Base-by-base conservation (phyloP, 2,329 filamentous ascomycete genomes). In the Penicillium concentricum region DNA sequence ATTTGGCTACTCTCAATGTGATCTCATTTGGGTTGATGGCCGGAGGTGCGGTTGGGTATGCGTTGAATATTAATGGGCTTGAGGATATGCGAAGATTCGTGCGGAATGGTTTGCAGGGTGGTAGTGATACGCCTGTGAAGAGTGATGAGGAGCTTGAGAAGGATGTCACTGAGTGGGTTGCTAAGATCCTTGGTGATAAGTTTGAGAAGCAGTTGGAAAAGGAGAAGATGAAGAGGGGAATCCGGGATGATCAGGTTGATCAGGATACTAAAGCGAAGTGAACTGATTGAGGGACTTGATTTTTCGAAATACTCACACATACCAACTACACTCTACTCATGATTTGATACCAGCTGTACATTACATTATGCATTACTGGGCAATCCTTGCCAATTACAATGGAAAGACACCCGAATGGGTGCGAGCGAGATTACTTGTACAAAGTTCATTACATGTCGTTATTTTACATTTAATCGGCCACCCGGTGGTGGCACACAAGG, bases 1-100 rank as follows among this genome's bases (percentile, higher is more conserved):
- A 87, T 47, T 79, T 97, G 35, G 94, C 93, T 0, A 96, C 92
- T 0, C 82, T 97, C 65, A 96, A 96, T 67, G 90, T 94, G 13
- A 69, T 87, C 32, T 89, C 87, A 65, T 84, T 94, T 48, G 87
- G 82, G 0, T 85, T 96, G 72, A 85, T 95, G 82, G 76, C 83
- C 9, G 81, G 84, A 0, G 94, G 93, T 4, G 91, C 88, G 0
- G 73, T 87, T 12, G 79, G 90, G 60, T 96, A 88, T 82, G 87
- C 85, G 0, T 84, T 94, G 58, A 89, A 97, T 71, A 84, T 97
- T 35, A 86, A 86, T 69, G 81, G 80, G 44, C 51, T 91, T 39
- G 84, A 85, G 4, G 89, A 92, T 67, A 75, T 91, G 70, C 78
- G 83, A 68, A 71, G 60, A 79, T 82, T 67, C 81, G 83, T 56